These are phyloP conservation scores for Entrophospora sp. DNA, from an alignment of 192 early-diverging fungal species.

Conservation along the genomic window DNA sequence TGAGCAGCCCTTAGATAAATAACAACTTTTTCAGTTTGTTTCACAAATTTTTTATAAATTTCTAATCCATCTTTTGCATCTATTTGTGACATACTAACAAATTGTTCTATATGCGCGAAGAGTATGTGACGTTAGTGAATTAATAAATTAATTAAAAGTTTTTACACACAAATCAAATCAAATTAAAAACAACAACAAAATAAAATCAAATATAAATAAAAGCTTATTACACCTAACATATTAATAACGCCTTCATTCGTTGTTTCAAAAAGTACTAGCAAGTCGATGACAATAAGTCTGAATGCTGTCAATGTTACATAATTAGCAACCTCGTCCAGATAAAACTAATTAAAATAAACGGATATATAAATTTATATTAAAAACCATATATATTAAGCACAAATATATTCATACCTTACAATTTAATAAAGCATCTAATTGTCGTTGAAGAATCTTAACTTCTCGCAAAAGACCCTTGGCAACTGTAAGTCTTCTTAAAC, in stretches of 20 bases:
- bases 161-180: no score
- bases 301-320: conserved; percentile 65
- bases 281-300: conserved; percentile 61
- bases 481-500: conserved; percentile 46
- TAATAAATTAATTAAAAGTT: no score
- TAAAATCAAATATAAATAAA: no score
- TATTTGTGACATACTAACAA: conserved; percentile 61
- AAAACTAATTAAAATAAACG: conserved; percentile 55
- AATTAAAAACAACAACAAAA: no score
- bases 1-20: conserved; percentile 63
- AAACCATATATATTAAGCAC: background rate
- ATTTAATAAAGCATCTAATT: conserved; percentile 53
- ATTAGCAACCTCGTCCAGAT: conserved; percentile 61
- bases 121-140: no score
- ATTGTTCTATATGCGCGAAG: conserved; percentile 48
- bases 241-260: conserved; percentile 75
- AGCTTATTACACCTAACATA: conserved; percentile 56
- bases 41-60: conserved; percentile 71
- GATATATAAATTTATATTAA: no score
- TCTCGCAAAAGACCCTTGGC: conserved; percentile 54
- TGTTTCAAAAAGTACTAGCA: conserved; percentile 62
- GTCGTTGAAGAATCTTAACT: conserved; percentile 54
- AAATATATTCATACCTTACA: conserved; percentile 72
- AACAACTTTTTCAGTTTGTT: conserved; percentile 58
- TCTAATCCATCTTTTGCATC: conserved; percentile 55